These are phyloP conservation scores for Didymosphaeria variabile DNA, from an alignment of 2,329 filamentous ascomycete species.

Conservation along the genomic window DNA sequence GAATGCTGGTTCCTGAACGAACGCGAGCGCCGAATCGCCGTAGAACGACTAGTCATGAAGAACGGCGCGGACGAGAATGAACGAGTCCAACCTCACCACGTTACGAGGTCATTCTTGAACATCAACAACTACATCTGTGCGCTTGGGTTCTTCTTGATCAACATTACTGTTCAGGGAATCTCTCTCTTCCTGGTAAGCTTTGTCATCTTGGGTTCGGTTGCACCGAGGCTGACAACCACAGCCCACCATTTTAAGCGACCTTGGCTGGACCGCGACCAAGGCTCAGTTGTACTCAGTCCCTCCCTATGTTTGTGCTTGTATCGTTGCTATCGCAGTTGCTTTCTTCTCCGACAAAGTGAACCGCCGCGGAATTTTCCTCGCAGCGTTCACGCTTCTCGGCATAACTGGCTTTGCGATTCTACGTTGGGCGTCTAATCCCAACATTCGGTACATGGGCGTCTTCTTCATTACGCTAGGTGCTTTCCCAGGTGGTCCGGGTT, in stretches of 20 bases:
- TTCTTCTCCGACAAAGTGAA: constrained; percentile 50
- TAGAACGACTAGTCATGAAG: constrained; percentile 61
- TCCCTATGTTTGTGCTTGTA: constrained; percentile 50
- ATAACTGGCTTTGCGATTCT: constrained; percentile 63
- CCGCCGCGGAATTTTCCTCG: constrained; percentile 49
- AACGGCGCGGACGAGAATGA: constrained; percentile 58
- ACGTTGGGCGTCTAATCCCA: constrained; percentile 65
- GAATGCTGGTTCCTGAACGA: constrained; percentile 61
- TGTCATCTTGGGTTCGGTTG: neutral
- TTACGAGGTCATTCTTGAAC: constrained; percentile 62
- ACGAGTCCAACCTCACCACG: constrained; percentile 58
- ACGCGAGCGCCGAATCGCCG: constrained; percentile 64
- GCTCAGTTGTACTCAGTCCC: constrained; percentile 52
- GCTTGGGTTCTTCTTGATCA: constrained; percentile 67
- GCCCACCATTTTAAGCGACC: constrained; percentile 49
- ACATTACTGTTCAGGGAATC: constrained; percentile 65
- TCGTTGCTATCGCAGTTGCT: constrained; percentile 47
- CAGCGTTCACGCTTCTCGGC: constrained; percentile 51
- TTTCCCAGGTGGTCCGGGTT: constrained; percentile 67
- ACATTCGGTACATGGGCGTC: constrained; percentile 62
- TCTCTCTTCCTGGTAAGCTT: constrained; percentile 49
- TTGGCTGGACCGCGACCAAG: constrained; percentile 50
- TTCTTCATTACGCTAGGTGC: constrained; percentile 66
- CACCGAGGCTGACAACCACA: constrained; percentile 24
- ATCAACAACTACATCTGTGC: constrained; percentile 69